Base-by-base conservation (phyloP, 2,329 filamentous ascomycete species). In the Colletotrichum orbiculare region DNA sequence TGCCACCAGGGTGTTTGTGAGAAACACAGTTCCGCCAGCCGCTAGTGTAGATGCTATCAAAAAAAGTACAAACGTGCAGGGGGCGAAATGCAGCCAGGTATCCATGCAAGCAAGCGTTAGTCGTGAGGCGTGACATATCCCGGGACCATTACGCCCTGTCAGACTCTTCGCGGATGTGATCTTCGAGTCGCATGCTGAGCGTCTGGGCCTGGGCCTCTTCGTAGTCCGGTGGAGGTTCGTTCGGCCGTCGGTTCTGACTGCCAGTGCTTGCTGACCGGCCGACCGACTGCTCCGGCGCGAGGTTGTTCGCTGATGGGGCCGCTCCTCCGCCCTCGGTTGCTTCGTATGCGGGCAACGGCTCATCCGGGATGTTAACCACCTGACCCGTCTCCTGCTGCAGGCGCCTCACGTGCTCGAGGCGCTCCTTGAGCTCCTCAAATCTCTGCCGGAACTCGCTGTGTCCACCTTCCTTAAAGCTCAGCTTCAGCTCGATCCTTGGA, bases 381-480 rank as follows among this genome's bases (percentile, higher is more conserved):
- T 83, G 83, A n/a, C 89, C 90, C 68, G 85, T 88, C 71, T 91
- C 90, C 60, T 89, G 80, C 38, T 90, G 89, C 64, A 91, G 85
- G 60, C 96, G 92, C 42, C 94, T 87, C 8, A 90, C 93, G 72
- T 97, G 93, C 69, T 91, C 86, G 60, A 97, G 80, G 7, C 93
- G 87, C 74, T 97, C 94, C 74, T 93, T 94, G 69, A 97, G 89
- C 60, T 91, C 85, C 72, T 96, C 93, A 73, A 94, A 97, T 56
- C 87, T 87, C 54, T 88, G 87, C 72, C 94, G 90, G 74, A 97
- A 98, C 71, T 97, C 94, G 76, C 91, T 96, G 64, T 94, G 94
- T n/a, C 95, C 95, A 47, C 95, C 95, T 68, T 98, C 94, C 74
- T 94, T 94, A 82, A 98, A 98, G 25, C 90, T 94, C 72, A 97